A percentile compares a stretch with the other conserved stretches of the same genome.
Conservation (phyloP, 2,329 filamentous ascomycete species). For the Penicillium brevicompactum region DNA sequence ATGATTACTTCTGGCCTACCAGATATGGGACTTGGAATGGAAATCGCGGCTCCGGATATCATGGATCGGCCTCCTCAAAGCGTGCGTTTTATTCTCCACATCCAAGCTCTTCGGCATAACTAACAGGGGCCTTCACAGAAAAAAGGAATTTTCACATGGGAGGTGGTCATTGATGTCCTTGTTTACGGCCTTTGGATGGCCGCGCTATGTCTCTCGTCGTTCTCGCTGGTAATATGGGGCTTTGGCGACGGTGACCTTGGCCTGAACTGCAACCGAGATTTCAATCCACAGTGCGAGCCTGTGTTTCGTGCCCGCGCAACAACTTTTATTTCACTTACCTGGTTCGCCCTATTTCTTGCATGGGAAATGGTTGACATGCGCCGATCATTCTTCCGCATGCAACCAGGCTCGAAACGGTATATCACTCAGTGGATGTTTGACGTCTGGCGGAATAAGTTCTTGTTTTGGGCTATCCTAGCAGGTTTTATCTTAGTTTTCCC, state of each 20-base stretch:
- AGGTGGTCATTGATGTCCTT: constrained; percentile 75
- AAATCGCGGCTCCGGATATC: constrained; percentile 71
- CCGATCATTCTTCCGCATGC: constrained; percentile 72
- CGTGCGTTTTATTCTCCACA: too few relatives aligned
- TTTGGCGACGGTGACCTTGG: constrained; percentile 61
- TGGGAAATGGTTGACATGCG: constrained; percentile 76
- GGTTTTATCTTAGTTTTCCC: constrained; percentile 60
- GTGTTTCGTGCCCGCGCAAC: constrained; percentile 71
- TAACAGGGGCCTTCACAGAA: too few relatives aligned
- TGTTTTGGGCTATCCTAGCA: constrained; percentile 64
- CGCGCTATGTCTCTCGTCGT: constrained; percentile 62
- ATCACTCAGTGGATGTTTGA: constrained; percentile 66
- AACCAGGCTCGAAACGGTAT: constrained; percentile 60
- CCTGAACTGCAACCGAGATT: constrained; percentile 59
- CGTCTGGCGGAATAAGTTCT: constrained; percentile 70
- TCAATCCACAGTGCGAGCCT: constrained; percentile 55
- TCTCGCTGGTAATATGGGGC: constrained; percentile 63
- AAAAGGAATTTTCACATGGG: constrained; percentile 72
- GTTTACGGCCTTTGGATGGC: constrained; percentile 77
- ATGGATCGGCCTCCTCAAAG: constrained; percentile 76
- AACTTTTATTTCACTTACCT: constrained; percentile 70
- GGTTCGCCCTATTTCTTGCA: constrained; percentile 73
- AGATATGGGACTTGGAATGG: constrained; percentile 80
- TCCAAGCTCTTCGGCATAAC: too few relatives aligned
- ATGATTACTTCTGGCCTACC: constrained; percentile 85